Evolutionary conservation across 1,284 basidiomycete species (phyloP).

Genomic region (Rhodotorula sp.): DNA sequence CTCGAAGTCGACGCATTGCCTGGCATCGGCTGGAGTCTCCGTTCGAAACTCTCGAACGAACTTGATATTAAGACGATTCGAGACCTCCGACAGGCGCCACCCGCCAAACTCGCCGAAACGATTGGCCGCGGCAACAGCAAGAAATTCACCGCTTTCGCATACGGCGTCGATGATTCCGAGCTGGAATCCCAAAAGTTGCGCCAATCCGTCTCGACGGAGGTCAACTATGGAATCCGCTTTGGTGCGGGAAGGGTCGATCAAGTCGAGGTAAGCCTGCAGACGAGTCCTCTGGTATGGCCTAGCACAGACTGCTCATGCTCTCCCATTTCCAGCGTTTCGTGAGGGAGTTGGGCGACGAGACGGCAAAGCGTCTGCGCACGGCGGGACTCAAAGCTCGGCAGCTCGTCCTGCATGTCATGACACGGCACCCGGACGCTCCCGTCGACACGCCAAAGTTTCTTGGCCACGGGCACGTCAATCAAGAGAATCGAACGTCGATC

Average conservation of each 20-base stretch:
- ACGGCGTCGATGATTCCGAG: constrained; percentile 75
- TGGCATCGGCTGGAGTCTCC: constrained; percentile 67
- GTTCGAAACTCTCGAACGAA: constrained; percentile 62
- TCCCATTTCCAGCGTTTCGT: constrained; percentile 58
- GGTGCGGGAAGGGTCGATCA: constrained; percentile 64
- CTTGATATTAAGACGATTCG: constrained; percentile 71
- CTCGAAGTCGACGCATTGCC: constrained; percentile 84
- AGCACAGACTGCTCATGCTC: background rate
- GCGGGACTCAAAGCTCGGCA: constrained; percentile 67
- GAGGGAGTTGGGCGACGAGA: constrained; percentile 69
- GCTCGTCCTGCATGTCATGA: constrained; percentile 84
- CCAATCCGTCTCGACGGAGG: constrained; percentile 85
- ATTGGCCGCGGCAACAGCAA: constrained; percentile 81
- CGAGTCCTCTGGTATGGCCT: background rate
- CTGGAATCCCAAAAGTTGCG: constrained; percentile 76
- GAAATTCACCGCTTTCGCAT: constrained; percentile 75
- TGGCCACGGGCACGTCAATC: constrained; percentile 66
- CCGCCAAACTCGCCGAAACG: constrained; percentile 46
- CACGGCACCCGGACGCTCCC: constrained; percentile 78
- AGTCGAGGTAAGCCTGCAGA: constrained; percentile 56
- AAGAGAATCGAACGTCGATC: constrained; percentile 44
- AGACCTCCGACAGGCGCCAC: constrained; percentile 57
- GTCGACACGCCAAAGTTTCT: constrained; percentile 95
- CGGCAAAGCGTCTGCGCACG: constrained; percentile 65
- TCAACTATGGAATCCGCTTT: constrained; percentile 96